A percentile compares a stretch with the other conserved stretches of the same genome.
Conservation (phyloP, 805 yeast species). For the Teunomyces funiuensis region DNA sequence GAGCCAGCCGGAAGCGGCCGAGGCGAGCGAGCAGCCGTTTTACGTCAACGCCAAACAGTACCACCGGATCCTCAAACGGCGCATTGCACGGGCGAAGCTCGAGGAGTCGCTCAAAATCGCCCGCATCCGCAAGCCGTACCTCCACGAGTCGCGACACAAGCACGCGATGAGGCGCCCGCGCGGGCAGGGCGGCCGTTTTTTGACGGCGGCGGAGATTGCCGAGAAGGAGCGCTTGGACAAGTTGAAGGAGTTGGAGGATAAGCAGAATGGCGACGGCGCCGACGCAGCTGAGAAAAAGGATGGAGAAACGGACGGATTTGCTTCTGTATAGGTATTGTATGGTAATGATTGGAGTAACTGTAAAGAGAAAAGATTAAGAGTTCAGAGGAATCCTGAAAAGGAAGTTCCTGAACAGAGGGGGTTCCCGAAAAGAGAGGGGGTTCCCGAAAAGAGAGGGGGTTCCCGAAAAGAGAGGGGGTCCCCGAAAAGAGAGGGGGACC, state of each 20-base stretch:
- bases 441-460: no score
- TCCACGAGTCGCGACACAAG: conserved; percentile 96
- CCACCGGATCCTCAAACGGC: conserved; percentile 87
- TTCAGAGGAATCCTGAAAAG: no score
- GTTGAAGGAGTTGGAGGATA: conserved; percentile 33
- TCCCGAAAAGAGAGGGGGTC: no score
- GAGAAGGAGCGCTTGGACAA: conserved; percentile 43
- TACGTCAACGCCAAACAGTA: conserved; percentile 98
- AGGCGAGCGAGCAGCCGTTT: conserved; percentile 75
- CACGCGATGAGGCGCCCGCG: conserved; percentile 99
- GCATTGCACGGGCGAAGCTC: conserved; percentile 89
- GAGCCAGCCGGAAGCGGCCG: conserved; percentile 12
- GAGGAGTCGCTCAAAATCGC: conserved; percentile 88
- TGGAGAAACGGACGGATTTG: not conserved
- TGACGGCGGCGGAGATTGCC: conserved; percentile 79
- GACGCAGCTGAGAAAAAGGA: not conserved
- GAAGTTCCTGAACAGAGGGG: no score
- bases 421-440: no score
- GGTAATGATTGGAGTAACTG: no score
- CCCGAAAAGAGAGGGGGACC: no score
- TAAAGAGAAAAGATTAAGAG: no score
- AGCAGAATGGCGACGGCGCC: conserved; percentile 11
- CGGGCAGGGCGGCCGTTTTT: conserved; percentile 97
- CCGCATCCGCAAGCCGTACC: conserved; percentile 86
- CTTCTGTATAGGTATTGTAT: not conserved